phyloP scores from a whole-genome alignment of 2,329 filamentous ascomycete genomes.

The Pleomassaria siparia region DNA sequence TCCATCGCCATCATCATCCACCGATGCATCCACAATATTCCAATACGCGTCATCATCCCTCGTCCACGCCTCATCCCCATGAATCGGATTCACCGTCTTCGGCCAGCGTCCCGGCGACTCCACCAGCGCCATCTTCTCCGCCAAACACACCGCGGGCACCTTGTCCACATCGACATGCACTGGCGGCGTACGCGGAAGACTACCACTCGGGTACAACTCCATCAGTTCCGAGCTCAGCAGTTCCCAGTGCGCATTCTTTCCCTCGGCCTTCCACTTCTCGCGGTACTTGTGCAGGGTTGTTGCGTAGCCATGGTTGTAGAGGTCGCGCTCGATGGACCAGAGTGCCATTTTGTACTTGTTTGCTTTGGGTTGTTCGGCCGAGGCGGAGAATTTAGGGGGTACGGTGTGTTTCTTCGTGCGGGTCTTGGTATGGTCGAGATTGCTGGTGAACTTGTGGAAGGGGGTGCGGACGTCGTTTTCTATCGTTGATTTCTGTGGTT shows the following conservation, averaged over 20 bases:
- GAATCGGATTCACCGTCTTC: slow-evolving; percentile 9
- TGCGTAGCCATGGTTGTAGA: slow-evolving; percentile 16
- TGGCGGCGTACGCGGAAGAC: slow-evolving; percentile 25
- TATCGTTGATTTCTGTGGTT: no score
- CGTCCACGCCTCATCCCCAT: slow-evolving; percentile 30
- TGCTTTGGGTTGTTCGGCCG: background rate
- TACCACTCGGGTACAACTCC: slow-evolving; percentile 20
- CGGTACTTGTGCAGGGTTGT: slow-evolving; percentile 12
- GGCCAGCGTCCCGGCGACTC: slow-evolving; percentile 9
- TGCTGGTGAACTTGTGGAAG: background rate
- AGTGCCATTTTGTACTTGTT: slow-evolving; percentile 10
- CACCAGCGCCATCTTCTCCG: slow-evolving; percentile 24
- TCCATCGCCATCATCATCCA: no score
- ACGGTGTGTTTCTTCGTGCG: slow-evolving; percentile 12
- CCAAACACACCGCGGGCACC: slow-evolving; percentile 13
- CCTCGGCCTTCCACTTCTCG: slow-evolving; percentile 11
- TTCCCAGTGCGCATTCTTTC: slow-evolving; percentile 19
- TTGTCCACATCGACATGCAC: slow-evolving; percentile 5
- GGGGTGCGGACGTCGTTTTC: no score
- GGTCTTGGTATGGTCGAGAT: background rate
- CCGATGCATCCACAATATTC: slow-evolving; percentile 17
- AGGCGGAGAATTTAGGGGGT: slow-evolving; percentile 9
- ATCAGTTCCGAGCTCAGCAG: slow-evolving; percentile 13
- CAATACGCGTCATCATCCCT: slow-evolving; percentile 25
- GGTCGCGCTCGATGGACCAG: slow-evolving; percentile 17